Conservation (phyloP, 768 basidiomycete genomes). For the Cystoderma amianthinum region DNA sequence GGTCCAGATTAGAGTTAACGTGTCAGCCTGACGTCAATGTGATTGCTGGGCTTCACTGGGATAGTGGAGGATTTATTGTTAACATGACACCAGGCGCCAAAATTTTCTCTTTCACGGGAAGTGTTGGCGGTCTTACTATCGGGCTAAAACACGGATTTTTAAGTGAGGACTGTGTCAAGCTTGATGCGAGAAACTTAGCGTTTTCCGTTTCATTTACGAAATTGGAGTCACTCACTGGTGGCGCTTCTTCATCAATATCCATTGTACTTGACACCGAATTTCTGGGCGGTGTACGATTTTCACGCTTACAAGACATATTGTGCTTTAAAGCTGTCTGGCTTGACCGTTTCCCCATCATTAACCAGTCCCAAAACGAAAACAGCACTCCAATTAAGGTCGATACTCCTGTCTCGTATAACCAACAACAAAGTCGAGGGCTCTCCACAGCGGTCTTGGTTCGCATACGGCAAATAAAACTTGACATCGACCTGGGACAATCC, state of each 20-base stretch:
- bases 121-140: conserved; percentile 73
- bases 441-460: conserved; percentile 62
- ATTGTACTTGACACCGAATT: conserved; percentile 83
- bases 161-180: conserved; percentile 73
- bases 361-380: conserved; percentile 21
- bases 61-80: conserved; percentile 87
- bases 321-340: conserved; percentile 96
- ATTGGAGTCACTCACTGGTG: conserved; percentile 25
- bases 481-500: conserved; percentile 80
- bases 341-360: conserved; percentile 77
- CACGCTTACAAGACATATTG: conserved; percentile 84
- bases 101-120: conserved; percentile 69
- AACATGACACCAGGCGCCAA: conserved; percentile 69
- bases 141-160: conserved; percentile 82
- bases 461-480: conserved; percentile 64
- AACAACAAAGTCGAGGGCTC: conserved; percentile 32
- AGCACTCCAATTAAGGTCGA: conserved; percentile 14
- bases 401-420: background rate
- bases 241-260: conserved; percentile 51
- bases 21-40: conserved; percentile 93
- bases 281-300: conserved; percentile 71
- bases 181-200: conserved; percentile 76
- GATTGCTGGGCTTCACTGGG: conserved; percentile 85
- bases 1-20: conserved; percentile 78
- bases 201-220: conserved; percentile 72